Base-by-base conservation (phyloP, 192 early-diverging fungal genomes). In the Entomortierella beljakovae region DNA sequence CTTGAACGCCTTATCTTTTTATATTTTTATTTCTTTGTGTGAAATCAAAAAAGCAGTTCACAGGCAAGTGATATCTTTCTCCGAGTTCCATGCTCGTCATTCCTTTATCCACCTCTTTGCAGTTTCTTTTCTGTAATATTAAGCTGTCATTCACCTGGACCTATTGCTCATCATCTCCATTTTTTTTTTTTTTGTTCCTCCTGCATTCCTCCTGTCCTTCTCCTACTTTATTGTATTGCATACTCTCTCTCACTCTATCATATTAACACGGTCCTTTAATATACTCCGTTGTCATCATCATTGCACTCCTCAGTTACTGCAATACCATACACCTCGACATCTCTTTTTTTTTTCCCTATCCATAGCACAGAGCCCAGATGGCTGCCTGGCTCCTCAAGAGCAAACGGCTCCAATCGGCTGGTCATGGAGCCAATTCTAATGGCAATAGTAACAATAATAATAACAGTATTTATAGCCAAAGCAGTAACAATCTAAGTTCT, bases 341-440 rank as follows among this genome's bases (percentile, higher is more conserved):
- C n/a, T n/a, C n/a, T n/a, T n/a, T n/a, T 26, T 48, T 26, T n/a
- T 65, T 34, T 57, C 28, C 28, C 38, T 16, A 35, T 60, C 28
- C 46, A 59, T 10, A 65, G 28, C 22, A 25, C 51, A 67, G 58
- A 67, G 57, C 50, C 25, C 25, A 57, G 25, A 77, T 77, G 74
- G 68, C n/a, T n/a, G n/a, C 74, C 66, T 77, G 74, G 74, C 37
- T 77, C 74, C 74, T 77, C 74, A 77, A 69, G 66, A 77, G 74
- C 74, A 77, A 68, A 58, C 74, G 74, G 61, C 65, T 77, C 61
- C 74, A 77, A 61, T 68, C 74, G 29, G 74, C 65, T 38, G 59
- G 73, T 54, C 52, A 62, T 35, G 70, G 70, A 71, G 48, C 62
- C 54, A 74, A 34, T n/a, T n/a, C n/a, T n/a, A n/a, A n/a, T 49